These are phyloP conservation scores for Lactuca sativa DNA, from an alignment of 129 eudicot species.

Conservation along the genomic window DNA sequence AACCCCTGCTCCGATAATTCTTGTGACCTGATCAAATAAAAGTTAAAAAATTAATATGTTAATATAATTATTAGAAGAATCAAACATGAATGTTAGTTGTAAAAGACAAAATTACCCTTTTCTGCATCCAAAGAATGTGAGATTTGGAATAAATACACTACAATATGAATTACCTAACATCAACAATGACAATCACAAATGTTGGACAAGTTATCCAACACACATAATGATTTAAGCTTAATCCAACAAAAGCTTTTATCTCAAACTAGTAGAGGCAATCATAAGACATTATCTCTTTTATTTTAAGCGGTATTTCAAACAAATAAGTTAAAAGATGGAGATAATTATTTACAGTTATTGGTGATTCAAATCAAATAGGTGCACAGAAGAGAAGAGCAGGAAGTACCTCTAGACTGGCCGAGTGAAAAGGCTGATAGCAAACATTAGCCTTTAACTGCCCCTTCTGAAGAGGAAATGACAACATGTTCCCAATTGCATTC, in stretches of 20 bases:
- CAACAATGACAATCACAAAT: too few species aligned
- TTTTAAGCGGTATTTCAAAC: background rate
- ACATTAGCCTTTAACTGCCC: constrained; percentile 88
- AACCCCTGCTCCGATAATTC: too few species aligned
- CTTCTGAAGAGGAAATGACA: constrained; percentile 83
- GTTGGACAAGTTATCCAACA: background rate
- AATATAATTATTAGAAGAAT: too few species aligned
- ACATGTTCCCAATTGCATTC: constrained; percentile 51
- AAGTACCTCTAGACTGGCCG: constrained; percentile 85
- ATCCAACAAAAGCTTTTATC: constrained; percentile 1
- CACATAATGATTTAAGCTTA: too few species aligned
- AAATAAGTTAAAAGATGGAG: too few species aligned
- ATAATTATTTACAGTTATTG: background rate
- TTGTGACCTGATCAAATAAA: too few species aligned
- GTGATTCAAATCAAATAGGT: background rate
- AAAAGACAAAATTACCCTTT: too few species aligned
- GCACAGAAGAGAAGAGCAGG: background rate
- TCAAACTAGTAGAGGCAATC: background rate
- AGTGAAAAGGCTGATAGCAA: constrained; percentile 77
- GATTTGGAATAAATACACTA: too few species aligned
- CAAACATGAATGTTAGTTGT: too few species aligned
- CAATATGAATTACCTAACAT: too few species aligned
- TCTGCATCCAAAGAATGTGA: too few species aligned
- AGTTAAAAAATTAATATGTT: too few species aligned
- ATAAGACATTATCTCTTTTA: background rate